Evolutionary conservation across 805 yeast species (phyloP).

Genomic region (Saccharomycopsis fibuligera): DNA sequence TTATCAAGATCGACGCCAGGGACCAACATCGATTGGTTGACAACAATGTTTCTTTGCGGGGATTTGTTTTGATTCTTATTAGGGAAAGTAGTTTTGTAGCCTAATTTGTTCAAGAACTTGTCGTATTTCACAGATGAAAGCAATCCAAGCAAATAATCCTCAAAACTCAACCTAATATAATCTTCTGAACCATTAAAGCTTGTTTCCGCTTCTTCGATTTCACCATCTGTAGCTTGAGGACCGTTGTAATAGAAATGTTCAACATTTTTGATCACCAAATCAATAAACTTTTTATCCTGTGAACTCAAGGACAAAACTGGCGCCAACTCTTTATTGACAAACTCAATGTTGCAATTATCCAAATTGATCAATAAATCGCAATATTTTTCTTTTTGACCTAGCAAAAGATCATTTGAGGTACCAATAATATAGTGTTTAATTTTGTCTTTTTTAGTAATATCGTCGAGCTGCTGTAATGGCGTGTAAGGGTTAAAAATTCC

Average conservation of each 20-base stretch:
- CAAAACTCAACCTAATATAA: slow-evolving; percentile 79
- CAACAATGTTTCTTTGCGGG: slow-evolving; percentile 17
- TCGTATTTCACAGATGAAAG: slow-evolving; percentile 66
- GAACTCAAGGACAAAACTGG: slow-evolving; percentile 42
- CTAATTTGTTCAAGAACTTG: slow-evolving; percentile 41
- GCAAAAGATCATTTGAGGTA: slow-evolving; percentile 75
- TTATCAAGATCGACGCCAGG: slow-evolving; percentile 30
- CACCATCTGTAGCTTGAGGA: slow-evolving; percentile 33
- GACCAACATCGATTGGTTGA: slow-evolving; percentile 13
- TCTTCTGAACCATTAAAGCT: slow-evolving; percentile 74
- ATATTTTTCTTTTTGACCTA: slow-evolving; percentile 52
- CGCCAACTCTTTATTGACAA: slow-evolving; percentile 37
- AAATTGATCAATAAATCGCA: slow-evolving; percentile 72
- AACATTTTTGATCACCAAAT: slow-evolving; percentile 47
- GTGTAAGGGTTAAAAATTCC: slow-evolving; percentile 89
- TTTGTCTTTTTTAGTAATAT: slow-evolving; percentile 44
- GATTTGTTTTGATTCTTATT: slow-evolving; percentile 27
- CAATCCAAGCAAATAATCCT: slow-evolving; percentile 78
- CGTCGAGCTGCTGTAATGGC: slow-evolving; percentile 87
- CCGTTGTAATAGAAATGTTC: slow-evolving; percentile 17
- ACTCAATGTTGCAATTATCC: slow-evolving; percentile 44
- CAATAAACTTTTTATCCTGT: slow-evolving; percentile 73
- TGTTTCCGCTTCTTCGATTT: slow-evolving; percentile 28
- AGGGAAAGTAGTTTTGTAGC: slow-evolving; percentile 32
- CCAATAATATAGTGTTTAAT: slow-evolving; percentile 72